phyloP scores from a whole-genome alignment of 345 rosid species.

The Acer saccharum region DNA sequence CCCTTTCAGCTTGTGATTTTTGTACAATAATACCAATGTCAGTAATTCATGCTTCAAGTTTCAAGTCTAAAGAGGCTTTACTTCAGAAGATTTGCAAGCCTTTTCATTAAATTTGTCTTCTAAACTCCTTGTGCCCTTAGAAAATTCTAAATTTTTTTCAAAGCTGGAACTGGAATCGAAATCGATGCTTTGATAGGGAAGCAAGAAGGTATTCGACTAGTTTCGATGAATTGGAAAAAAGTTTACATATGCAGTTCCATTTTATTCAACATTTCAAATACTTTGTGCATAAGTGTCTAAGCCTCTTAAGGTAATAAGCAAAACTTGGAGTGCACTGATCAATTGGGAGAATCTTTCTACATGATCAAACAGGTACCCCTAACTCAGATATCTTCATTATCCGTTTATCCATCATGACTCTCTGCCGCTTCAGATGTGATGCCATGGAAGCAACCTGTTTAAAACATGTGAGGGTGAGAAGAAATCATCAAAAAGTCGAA shows the following conservation, averaged over 20 bases:
- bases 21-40: neutral
- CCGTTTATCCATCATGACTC: conserved; percentile 59
- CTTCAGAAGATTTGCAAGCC: neutral
- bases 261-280: neutral
- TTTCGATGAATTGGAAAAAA: neutral
- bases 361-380: conserved; percentile 61
- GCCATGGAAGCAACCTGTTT: conserved; percentile 83
- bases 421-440: conserved; percentile 62
- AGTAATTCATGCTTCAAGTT: neutral
- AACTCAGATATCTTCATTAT: conserved; percentile 81
- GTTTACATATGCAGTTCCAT: neutral
- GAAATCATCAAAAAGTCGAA: neutral
- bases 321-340: conserved; percentile 1
- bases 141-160: neutral
- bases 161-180: neutral
- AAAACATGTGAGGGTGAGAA: conserved; percentile 9
- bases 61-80: neutral
- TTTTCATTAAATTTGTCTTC: no score
- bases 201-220: no score
- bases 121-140: no score
- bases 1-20: neutral
- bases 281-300: neutral
- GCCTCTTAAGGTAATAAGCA: no score
- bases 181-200: neutral
- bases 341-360: neutral